Conservation (phyloP, 1,139 yeast species). For the Magnusiomyces suaveolens region DNA sequence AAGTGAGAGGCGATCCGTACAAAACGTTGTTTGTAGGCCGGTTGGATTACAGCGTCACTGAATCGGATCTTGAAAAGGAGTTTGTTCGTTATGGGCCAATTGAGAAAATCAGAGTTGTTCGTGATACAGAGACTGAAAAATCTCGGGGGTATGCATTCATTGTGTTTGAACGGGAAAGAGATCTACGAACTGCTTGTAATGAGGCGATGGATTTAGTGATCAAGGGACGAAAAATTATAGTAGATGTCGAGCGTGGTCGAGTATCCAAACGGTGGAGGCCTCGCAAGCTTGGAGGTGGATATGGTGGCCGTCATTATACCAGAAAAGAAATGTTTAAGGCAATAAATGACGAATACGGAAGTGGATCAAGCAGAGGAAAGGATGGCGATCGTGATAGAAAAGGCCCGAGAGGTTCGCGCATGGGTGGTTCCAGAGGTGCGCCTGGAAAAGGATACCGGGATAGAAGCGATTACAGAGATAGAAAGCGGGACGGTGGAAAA, state of each 20-base stretch:
- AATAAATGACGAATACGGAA: constrained; percentile 7
- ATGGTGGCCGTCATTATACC: constrained; percentile 53
- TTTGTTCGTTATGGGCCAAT: constrained; percentile 63
- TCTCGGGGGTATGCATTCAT: constrained; percentile 83
- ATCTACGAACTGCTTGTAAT: constrained; percentile 49
- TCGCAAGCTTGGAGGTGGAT: constrained; percentile 62
- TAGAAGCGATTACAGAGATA: constrained; percentile 10
- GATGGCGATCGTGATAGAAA: constrained; percentile 11
- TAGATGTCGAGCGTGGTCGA: constrained; percentile 80
- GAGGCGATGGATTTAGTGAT: constrained; percentile 48
- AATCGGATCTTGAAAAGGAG: constrained; percentile 54
- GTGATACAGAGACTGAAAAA: constrained; percentile 44
- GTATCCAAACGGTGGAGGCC: constrained; percentile 74
- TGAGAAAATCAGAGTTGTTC: constrained; percentile 55
- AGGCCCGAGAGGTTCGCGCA: constrained; percentile 15
- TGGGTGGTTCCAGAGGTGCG: constrained; percentile 11
- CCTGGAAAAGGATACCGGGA: constrained; percentile 13
- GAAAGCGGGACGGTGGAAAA: constrained; percentile 7
- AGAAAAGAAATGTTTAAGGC: constrained; percentile 19
- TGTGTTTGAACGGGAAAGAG: constrained; percentile 52
- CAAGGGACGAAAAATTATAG: constrained; percentile 48
- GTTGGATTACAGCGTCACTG: constrained; percentile 55
- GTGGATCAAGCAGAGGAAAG: constrained; percentile 10
- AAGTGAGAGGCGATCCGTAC: constrained; percentile 64
- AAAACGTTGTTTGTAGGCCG: constrained; percentile 71